Evolutionary conservation across 495 filamentous ascomycete genomes (phyloP).

Genomic region (Talaromyces nanjingensis): DNA sequence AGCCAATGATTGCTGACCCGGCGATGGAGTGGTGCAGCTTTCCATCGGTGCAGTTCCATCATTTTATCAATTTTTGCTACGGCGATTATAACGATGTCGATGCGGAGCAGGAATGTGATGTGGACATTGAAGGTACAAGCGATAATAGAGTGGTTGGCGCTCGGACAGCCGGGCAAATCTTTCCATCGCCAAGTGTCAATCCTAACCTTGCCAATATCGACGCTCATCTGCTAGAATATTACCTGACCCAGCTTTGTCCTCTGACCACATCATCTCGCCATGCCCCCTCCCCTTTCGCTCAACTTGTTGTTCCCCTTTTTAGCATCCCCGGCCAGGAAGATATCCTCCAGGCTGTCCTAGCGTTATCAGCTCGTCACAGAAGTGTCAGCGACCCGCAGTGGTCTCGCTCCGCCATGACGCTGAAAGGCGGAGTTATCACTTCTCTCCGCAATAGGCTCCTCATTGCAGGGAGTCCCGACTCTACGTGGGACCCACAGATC

Average conservation of each 20-base stretch:
- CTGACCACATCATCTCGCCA: conserved; percentile 32
- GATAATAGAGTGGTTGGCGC: background rate
- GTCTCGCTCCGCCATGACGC: conserved; percentile 4
- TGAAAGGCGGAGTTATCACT: conserved; percentile 2
- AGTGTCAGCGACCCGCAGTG: conserved; percentile 3
- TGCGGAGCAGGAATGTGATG: background rate
- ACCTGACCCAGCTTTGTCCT: conserved; percentile 36
- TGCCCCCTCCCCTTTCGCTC: conserved; percentile 28
- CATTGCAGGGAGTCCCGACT: conserved; percentile 17
- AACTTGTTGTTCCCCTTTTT: conserved; percentile 5
- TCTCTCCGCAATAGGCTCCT: conserved; percentile 28
- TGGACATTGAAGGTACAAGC: background rate
- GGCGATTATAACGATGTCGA: background rate
- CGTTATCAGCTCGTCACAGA: conserved; percentile 2
- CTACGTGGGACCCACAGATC: conserved; percentile 29
- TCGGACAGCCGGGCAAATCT: background rate
- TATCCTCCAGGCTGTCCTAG: conserved; percentile 4
- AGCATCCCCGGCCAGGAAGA: conserved; percentile 7
- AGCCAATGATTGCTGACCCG: background rate
- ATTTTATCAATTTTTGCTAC: conserved; percentile 6
- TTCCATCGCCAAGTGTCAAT: background rate
- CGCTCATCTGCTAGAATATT: conserved; percentile 34
- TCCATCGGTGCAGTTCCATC: background rate
- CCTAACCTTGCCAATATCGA: background rate
- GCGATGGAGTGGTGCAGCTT: conserved; percentile 4